Evolutionary conservation across 306 rosid genomes (phyloP), one percentile per base, ranked within the genome.

Genomic region (Sesbania bispinosa): DNA sequence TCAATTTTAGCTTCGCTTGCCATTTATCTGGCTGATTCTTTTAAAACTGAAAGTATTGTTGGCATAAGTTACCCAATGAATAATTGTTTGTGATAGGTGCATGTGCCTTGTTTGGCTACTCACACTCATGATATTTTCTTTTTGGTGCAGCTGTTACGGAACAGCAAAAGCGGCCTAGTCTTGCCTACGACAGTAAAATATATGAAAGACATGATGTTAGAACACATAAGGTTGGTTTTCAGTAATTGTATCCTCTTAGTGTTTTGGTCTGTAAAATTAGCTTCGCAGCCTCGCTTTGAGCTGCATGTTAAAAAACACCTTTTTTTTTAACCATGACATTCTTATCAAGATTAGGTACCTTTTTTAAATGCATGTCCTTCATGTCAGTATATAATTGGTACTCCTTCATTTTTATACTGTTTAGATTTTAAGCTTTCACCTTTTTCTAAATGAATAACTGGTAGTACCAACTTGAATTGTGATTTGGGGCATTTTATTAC

Each of bases 221-320:
- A 70, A 30, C 87, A 62, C 86, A 87, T 69, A 94, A 89, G 84
- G 99, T 94, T 61, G 45, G 89, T 75, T 27, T 77, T 78, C 69
- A n/a, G n/a, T n/a, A n/a, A n/a, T n/a, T n/a, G n/a, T n/a, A n/a
- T n/a, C n/a, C n/a, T n/a, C n/a, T n/a, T n/a, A n/a, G n/a, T n/a
- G n/a, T n/a, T 62, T 50, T 67, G 15, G 62, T 51, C 54, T 38
- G 36, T 78, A 10, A 72, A 62, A 55, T 55, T 62, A 58, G 73
- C 20, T 67, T 61, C 51, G 36, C 70, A 58, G 73, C 20, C 70
- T 61, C 51, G 36, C 70, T 51, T 42, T 41, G 10, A 48, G 71
- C 68, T 69, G 69, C 45, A 30, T 63, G 66, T 57, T 19, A 20
- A 7, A 8, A 50, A 47, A n/a, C n/a, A n/a, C n/a, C 18, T 7